Conservation (phyloP, 2,329 filamentous ascomycete genomes). For the Stagonosporopsis vannaccii region DNA sequence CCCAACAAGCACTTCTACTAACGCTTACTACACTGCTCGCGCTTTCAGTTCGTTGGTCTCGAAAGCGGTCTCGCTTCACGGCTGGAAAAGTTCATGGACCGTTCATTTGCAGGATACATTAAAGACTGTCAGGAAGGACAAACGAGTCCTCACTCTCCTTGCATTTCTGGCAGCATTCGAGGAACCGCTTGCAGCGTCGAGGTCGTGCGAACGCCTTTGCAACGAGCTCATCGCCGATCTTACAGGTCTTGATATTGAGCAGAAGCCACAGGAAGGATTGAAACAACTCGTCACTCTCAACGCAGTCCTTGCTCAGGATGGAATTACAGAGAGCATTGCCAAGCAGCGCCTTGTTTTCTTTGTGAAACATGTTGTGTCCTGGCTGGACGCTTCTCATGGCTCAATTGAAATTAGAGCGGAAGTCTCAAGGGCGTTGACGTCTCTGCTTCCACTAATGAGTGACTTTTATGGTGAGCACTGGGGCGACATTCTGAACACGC, state of each 20-base stretch:
- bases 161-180: constrained; percentile 59
- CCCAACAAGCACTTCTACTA: constrained; percentile 30
- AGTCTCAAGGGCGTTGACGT: constrained; percentile 60
- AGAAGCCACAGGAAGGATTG: constrained; percentile 54
- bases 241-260: constrained; percentile 61
- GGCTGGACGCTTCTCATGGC: constrained; percentile 64
- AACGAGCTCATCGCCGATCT: constrained; percentile 68
- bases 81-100: constrained; percentile 48
- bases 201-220: constrained; percentile 60
- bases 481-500: constrained; percentile 58
- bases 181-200: constrained; percentile 57
- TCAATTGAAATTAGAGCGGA: constrained; percentile 63
- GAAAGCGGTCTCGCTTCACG: constrained; percentile 52
- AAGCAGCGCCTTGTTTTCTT: constrained; percentile 80
- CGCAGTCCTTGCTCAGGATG: constrained; percentile 59
- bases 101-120: constrained; percentile 48
- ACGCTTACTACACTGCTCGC: constrained; percentile 54
- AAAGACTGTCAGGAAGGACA: constrained; percentile 37
- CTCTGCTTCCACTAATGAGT: constrained; percentile 74
- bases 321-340: constrained; percentile 57
- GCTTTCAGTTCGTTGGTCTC: constrained; percentile 48
- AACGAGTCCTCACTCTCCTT: constrained; percentile 56
- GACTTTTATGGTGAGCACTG: constrained; percentile 91
- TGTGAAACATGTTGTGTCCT: constrained; percentile 77
- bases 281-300: constrained; percentile 63